Base-by-base conservation (phyloP, 345 rosid species). In the Eutrema heterophyllum region DNA sequence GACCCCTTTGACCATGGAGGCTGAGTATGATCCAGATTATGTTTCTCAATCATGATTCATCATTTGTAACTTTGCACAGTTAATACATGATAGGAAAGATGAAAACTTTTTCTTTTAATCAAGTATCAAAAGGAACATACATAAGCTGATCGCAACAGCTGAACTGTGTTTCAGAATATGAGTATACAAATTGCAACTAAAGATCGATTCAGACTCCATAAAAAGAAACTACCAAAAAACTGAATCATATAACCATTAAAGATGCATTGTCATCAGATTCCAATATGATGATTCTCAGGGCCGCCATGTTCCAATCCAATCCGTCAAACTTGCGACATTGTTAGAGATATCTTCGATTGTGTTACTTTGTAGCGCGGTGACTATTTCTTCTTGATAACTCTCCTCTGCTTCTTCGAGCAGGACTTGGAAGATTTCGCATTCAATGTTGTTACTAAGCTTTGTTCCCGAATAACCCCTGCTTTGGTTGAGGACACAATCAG, bases 321-420 rank as follows among this genome's bases (percentile, higher is more conserved):
- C 84, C 3, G 89, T 74, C 81, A 92, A 77, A 43, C 67, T 75
- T 0, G 82, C 73, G 26, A 89, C 83, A 79, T 92, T 92, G 27
- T 75, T 64, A 21, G 78, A 71, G n/a, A 92, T 81, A 68, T 95
- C 97, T 66, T 90, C 97, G 21, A 88, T 43, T 0, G 87, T 81
- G 75, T 95, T 68, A 32, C 93, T 92, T 74, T 78, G 83, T 57
- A 92, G 52, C 2, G 92, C 82, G 43, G 64, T 52, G 53, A 95
- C 91, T 53, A 82, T 86, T n/a, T 81, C 84, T 43, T 83, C 90
- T 4, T 71, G 16, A 54, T 94, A 94, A 77, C 96, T 89, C 6
- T 91, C 95, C 21, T 64, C 81, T 0, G 98, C 97, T 83, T 94
- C 98, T 79, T 94, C 96, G 36, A 91, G 82, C 71, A 89, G 38